Evolutionary conservation across 306 rosid species (phyloP), one percentile per base, ranked within the genome.

Genomic region (Cyamopsis tetragonoloba): DNA sequence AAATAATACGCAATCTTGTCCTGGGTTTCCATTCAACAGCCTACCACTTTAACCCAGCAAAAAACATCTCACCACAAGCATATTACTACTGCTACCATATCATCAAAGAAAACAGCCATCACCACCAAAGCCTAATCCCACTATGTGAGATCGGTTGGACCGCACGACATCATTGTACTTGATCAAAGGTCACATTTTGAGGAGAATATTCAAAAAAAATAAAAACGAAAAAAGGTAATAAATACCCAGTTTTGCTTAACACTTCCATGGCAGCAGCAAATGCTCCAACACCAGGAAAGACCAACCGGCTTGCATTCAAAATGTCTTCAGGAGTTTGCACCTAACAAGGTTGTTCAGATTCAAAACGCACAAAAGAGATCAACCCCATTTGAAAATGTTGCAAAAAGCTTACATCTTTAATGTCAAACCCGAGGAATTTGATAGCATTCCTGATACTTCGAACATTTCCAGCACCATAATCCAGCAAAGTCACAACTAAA

Each of bases 211-310:
- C n/a, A n/a, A 23, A 32, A 55, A 24, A 22, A 0, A 54, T 23
- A 50, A 3, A 39, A 34, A 12, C 6, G 12, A 12, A 4, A 6
- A n/a, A 39, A 26, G 35, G 12, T 38, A 41, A 53, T 43, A 47
- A 46, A 26, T 81, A 87, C 99, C 97, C 96, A 4, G 82, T 83
- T 58, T 85, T 88, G 81, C 56, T 85, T 55, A 93, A 80, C 75
- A 90, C 97, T 34, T 88, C 96, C 97, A 93, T 93, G 72, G 96
- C 96, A 2, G 95, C 64, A 8, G 90, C 92, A 62, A 93, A 93
- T 65, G 99, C 97, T 66, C 99, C 97, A 57, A 90, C 99, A 7
- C 99, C 99, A 0, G 97, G 99, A 76, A 93, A 93, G 11, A 93
- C 76, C 24, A 93, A 74, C 26, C 88, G 81, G 18, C 85, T 32